Percentiles rank a stretch among this genome's conserved stretches.
These are phyloP conservation scores for Solanum bukasovii DNA, from an alignment of 257 asterid genomes.

Conservation along the genomic window DNA sequence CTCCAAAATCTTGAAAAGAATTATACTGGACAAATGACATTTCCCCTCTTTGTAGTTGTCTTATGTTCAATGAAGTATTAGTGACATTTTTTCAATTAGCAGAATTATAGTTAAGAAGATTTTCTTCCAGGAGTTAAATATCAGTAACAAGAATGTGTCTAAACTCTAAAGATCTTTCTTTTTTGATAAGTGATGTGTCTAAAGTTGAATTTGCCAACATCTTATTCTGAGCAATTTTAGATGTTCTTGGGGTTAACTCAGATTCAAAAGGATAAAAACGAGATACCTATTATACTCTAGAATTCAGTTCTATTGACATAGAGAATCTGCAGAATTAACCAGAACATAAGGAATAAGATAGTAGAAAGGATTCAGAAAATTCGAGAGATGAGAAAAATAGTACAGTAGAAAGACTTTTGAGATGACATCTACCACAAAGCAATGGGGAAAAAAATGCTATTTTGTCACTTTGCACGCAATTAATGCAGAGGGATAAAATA, in stretches of 20 bases:
- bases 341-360: background rate
- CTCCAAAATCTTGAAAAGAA: background rate
- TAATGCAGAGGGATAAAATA: background rate
- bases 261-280: background rate
- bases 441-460: background rate
- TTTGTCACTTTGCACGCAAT: background rate
- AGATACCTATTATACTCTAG: background rate
- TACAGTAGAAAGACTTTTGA: background rate
- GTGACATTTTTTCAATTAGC: background rate
- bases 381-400: background rate
- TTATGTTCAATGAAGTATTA: background rate
- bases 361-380: background rate
- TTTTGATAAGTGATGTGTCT: background rate
- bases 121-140: background rate
- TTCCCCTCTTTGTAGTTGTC: background rate
- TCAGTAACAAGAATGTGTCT: background rate
- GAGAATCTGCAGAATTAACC: background rate
- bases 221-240: background rate
- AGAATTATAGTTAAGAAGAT: background rate
- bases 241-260: background rate
- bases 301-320: background rate
- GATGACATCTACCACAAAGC: background rate
- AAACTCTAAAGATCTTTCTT: background rate
- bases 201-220: background rate
- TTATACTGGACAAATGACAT: background rate